Evolutionary conservation across 371 early-diverging fungal species (phyloP).

Genomic region (Zancudomyces culisetae): DNA sequence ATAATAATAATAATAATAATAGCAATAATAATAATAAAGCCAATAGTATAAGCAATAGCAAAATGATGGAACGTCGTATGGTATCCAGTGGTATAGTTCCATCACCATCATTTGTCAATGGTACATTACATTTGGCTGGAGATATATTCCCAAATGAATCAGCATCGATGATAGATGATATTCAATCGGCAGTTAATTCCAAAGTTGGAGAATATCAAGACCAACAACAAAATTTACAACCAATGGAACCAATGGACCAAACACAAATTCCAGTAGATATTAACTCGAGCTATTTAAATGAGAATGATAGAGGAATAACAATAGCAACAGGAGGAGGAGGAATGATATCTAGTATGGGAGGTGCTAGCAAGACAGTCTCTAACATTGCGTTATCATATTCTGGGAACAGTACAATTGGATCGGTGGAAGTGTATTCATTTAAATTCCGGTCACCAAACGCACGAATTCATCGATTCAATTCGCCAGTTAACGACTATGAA

Average conservation of each 20-base stretch:
- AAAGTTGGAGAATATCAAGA: slow-evolving; percentile 23
- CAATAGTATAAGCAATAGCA: too few species aligned
- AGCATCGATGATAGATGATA: slow-evolving; percentile 27
- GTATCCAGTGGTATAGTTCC: too few species aligned
- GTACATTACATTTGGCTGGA: slow-evolving; percentile 19
- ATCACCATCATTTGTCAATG: slow-evolving; percentile 19
- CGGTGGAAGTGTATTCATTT: slow-evolving; percentile 42
- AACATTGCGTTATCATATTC: neutral
- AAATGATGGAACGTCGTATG: too few species aligned
- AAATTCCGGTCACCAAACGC: slow-evolving; percentile 55
- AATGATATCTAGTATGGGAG: neutral
- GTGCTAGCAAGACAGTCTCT: neutral
- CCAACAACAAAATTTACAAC: neutral
- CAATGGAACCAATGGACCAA: neutral
- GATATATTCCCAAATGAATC: slow-evolving; percentile 38
- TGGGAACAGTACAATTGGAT: neutral
- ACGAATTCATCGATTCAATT: slow-evolving; percentile 57
- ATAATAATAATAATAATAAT: too few species aligned
- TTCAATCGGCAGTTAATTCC: slow-evolving; percentile 26
- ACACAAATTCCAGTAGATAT: neutral
- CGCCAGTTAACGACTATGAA: slow-evolving; percentile 26
- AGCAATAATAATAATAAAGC: too few species aligned
- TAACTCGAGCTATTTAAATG: neutral
- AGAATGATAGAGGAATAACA: too few species aligned
- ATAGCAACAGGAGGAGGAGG: neutral